Conservation (phyloP, 2,329 filamentous ascomycete species). For the Arthrinium puccinioides region DNA sequence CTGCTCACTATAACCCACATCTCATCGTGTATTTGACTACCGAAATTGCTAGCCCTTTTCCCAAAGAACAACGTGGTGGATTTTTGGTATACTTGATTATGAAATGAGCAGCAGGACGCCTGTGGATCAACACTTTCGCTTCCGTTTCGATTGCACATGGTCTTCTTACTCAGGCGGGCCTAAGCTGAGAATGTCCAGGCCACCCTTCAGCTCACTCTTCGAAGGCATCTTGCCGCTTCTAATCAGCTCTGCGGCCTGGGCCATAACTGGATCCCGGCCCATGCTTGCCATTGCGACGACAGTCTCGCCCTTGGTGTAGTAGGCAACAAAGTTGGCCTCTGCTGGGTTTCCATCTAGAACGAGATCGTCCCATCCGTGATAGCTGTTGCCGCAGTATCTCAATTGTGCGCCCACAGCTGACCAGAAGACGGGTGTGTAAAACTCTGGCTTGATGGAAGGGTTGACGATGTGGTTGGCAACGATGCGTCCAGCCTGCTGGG, state of each 20-base stretch:
- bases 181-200: constrained; percentile 42
- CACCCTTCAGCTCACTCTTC: constrained; percentile 68
- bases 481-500: constrained; percentile 80
- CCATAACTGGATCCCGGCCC: constrained; percentile 82
- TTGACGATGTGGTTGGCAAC: constrained; percentile 73
- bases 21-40: too few relatives aligned
- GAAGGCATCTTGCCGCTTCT: constrained; percentile 70
- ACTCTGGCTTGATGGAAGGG: constrained; percentile 51
- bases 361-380: constrained; percentile 77
- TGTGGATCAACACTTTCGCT: too few relatives aligned
- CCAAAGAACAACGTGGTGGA: too few relatives aligned
- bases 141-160: too few relatives aligned
- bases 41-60: too few relatives aligned
- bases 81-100: too few relatives aligned
- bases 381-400: constrained; percentile 86
- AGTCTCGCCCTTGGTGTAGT: constrained; percentile 78
- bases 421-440: constrained; percentile 95
- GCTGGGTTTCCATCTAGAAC: constrained; percentile 71
- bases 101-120: too few relatives aligned
- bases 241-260: constrained; percentile 80
- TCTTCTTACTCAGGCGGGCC: constrained; percentile 27
- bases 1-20: too few relatives aligned
- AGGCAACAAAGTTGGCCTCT: constrained; percentile 78
- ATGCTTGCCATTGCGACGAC: constrained; percentile 89
- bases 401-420: constrained; percentile 84